Evolutionary conservation across 129 eudicot species (phyloP).

Genomic region (Chrysanthemum makinoi): DNA sequence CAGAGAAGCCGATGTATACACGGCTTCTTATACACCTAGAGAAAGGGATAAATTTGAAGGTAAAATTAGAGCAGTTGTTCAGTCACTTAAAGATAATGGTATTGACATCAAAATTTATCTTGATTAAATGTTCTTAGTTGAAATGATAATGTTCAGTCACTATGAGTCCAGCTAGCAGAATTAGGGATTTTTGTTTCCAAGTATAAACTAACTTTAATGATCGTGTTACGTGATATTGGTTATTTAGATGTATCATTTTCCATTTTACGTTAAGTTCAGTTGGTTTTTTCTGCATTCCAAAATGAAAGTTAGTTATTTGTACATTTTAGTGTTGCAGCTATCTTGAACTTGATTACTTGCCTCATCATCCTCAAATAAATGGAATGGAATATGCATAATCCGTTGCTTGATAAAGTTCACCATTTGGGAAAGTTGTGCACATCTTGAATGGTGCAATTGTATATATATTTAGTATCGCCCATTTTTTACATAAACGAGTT

Average conservation of each 20-base stretch:
- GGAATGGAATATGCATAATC: no score
- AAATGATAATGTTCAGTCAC: not conserved
- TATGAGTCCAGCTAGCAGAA: not conserved
- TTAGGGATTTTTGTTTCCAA: not conserved
- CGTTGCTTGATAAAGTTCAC: no score
- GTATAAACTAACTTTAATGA: not conserved
- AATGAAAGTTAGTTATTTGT: not conserved
- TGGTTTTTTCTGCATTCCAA: not conserved
- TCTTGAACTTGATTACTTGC: no score
- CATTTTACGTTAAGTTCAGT: not conserved
- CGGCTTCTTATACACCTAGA: constrained; percentile 67
- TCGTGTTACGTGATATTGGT: not conserved
- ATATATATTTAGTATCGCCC: no score
- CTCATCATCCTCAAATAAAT: no score
- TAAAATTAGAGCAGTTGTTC: constrained; percentile 72
- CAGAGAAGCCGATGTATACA: constrained; percentile 66
- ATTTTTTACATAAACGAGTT: no score
- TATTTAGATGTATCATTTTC: not conserved
- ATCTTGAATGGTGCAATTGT: no score
- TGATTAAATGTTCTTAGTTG: constrained; percentile 21
- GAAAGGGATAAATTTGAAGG: constrained; percentile 74
- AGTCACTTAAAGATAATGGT: constrained; percentile 67
- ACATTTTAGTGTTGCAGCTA: no score
- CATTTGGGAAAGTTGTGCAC: no score
- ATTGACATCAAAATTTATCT: constrained; percentile 63